Percentiles rank a stretch among this genome's conserved stretches.
Conservation (phyloP, 2,329 filamentous ascomycete species). For the Colletotrichum ledebouriae region DNA sequence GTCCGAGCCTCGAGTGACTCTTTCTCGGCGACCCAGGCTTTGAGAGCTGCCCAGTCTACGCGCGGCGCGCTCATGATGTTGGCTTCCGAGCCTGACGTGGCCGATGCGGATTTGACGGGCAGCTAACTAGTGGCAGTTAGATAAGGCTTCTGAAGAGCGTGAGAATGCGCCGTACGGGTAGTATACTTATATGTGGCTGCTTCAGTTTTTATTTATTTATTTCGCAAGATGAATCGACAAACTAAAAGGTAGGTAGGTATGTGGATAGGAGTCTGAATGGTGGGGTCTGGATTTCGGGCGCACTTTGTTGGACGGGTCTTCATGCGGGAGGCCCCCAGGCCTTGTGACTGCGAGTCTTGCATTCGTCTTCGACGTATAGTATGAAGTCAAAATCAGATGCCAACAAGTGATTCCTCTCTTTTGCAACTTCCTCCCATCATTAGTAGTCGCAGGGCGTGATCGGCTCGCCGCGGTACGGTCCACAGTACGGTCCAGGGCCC, state of each 20-base stretch:
- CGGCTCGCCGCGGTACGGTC: too few species aligned
- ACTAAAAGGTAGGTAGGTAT: not conserved
- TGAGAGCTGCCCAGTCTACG: conserved; percentile 53
- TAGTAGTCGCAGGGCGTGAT: not conserved
- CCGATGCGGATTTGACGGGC: not conserved
- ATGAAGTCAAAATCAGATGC: not conserved
- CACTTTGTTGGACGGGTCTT: not conserved
- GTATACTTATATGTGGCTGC: too few species aligned
- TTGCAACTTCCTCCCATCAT: not conserved
- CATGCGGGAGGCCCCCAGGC: conserved; percentile 11
- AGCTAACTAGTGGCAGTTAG: not conserved
- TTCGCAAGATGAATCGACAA: too few species aligned
- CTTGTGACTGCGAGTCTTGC: not conserved
- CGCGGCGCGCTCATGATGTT: not conserved
- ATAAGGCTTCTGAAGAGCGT: too few species aligned
- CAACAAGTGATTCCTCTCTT: not conserved
- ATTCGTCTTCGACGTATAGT: not conserved
- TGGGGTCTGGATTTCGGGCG: not conserved
- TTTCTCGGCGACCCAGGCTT: conserved; percentile 57
- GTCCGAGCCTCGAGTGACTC: conserved; percentile 52
- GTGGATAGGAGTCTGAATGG: conserved; percentile 17
- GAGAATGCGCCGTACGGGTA: too few species aligned
- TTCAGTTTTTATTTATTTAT: not conserved
- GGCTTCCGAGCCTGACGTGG: conserved; percentile 2
- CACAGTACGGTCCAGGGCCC: too few species aligned